Percentiles rank a stretch among this genome's conserved stretches.
These are phyloP conservation scores for Phaffia australis DNA, from an alignment of 768 basidiomycete genomes.

Conservation along the genomic window DNA sequence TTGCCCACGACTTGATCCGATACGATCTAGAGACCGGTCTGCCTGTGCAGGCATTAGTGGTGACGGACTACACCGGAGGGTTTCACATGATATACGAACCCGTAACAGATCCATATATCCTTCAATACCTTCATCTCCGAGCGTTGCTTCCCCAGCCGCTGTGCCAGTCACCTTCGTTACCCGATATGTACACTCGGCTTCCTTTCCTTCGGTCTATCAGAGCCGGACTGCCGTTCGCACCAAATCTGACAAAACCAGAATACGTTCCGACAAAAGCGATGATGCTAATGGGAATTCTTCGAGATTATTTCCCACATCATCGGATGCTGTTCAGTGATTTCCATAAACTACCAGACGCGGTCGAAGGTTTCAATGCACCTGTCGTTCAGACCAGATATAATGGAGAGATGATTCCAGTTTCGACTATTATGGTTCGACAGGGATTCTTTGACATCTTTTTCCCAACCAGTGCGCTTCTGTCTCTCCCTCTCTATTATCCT, in stretches of 20 bases:
- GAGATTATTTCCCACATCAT: constrained; percentile 77
- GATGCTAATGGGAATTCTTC: constrained; percentile 68
- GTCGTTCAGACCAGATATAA: constrained; percentile 90
- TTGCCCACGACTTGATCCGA: constrained; percentile 87
- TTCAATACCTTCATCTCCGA: constrained; percentile 61
- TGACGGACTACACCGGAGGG: constrained; percentile 67
- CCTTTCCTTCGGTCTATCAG: constrained; percentile 53
- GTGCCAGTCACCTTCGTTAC: constrained; percentile 48
- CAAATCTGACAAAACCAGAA: constrained; percentile 77
- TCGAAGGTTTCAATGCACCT: constrained; percentile 66
- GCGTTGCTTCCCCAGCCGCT: constrained; percentile 32
- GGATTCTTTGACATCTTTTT: constrained; percentile 99
- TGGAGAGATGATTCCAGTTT: constrained; percentile 74
- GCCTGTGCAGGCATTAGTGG: constrained; percentile 73
- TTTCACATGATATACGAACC: constrained; percentile 72
- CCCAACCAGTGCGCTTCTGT: constrained; percentile 52
- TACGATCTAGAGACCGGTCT: constrained; percentile 65
- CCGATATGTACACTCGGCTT: constrained; percentile 39
- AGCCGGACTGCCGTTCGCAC: constrained; percentile 66
- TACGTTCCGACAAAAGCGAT: constrained; percentile 87
- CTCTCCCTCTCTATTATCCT: not conserved
- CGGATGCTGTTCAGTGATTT: constrained; percentile 93
- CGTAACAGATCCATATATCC: constrained; percentile 72
- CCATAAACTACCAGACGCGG: constrained; percentile 69
- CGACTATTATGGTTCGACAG: constrained; percentile 80